A percentile compares a stretch with the other conserved stretches of the same genome.
Evolutionary conservation across 1,284 basidiomycete genomes (phyloP).

Genomic region (Sanghuangporus sanghuang): DNA sequence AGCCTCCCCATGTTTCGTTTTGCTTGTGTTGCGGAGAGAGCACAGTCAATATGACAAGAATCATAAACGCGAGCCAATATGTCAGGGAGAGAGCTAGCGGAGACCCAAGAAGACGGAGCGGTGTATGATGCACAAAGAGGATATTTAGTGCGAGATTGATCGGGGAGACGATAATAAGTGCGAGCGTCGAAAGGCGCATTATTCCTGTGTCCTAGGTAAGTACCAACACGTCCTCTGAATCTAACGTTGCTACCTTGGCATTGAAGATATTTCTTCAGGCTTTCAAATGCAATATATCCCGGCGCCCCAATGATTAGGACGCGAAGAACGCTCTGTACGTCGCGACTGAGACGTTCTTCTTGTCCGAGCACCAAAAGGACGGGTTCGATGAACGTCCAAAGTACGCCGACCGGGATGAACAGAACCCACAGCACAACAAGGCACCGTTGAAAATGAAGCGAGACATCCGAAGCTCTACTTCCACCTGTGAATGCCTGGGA

Average conservation of each 20-base stretch:
- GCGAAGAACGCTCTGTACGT: conserved; percentile 61
- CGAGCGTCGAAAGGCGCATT: conserved; percentile 62
- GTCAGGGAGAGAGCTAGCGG: conserved; percentile 62
- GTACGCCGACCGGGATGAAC: conserved; percentile 51
- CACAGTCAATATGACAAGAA: conserved; percentile 45
- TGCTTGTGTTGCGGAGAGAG: conserved; percentile 45
- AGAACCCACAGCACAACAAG: conserved; percentile 56
- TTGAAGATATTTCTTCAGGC: conserved; percentile 73
- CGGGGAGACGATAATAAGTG: conserved; percentile 55
- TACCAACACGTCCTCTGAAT: background rate
- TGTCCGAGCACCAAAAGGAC: conserved; percentile 62
- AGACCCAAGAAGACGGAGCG: conserved; percentile 57
- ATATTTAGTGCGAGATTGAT: conserved; percentile 61
- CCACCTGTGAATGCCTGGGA: conserved; percentile 71
- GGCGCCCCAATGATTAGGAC: conserved; percentile 61
- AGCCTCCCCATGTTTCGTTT: conserved; percentile 63
- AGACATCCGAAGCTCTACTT: conserved; percentile 49
- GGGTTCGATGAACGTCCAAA: conserved; percentile 59
- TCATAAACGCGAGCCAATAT: conserved; percentile 61
- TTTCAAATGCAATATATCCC: conserved; percentile 72
- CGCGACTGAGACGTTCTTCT: conserved; percentile 43
- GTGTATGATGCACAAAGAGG: conserved; percentile 52
- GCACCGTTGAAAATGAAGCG: conserved; percentile 66
- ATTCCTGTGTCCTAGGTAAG: conserved; percentile 43
- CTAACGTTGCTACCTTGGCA: conserved; percentile 64